These are phyloP conservation scores for Phaeoacremonium minimum DNA, from an alignment of 2,329 filamentous ascomycete species.

Conservation along the genomic window DNA sequence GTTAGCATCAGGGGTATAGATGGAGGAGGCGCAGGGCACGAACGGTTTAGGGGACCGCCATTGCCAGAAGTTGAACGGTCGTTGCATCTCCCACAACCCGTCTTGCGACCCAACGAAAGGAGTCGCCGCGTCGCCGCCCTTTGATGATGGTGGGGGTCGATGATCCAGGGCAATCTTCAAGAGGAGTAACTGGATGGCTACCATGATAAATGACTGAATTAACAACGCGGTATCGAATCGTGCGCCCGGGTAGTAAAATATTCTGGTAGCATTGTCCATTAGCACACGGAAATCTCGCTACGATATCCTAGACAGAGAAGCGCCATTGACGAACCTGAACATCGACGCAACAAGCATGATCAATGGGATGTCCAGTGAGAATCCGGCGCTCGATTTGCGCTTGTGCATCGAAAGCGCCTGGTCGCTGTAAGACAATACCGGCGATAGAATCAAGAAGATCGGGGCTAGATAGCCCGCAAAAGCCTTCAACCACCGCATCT, in stretches of 20 bases:
- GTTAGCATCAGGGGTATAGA: conserved; percentile 16
- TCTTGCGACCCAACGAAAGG: conserved; percentile 58
- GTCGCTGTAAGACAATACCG: conserved; percentile 61
- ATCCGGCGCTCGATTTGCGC: conserved; percentile 60
- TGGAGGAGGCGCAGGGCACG: conserved; percentile 18
- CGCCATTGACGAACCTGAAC: conserved; percentile 43
- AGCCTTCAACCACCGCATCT: conserved; percentile 39
- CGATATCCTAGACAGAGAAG: conserved; percentile 1
- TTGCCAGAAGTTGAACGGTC: conserved; percentile 80
- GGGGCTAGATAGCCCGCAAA: conserved; percentile 56
- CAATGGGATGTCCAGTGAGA: conserved; percentile 67
- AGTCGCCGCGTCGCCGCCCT: conserved; percentile 53
- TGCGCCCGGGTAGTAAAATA: conserved; percentile 67
- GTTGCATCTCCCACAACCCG: conserved; percentile 33
- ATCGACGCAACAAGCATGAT: conserved; percentile 70
- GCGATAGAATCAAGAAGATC: conserved; percentile 59
- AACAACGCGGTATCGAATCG: conserved; percentile 61
- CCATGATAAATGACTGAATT: conserved; percentile 62
- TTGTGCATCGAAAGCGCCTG: conserved; percentile 63
- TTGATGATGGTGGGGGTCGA: conserved; percentile 54
- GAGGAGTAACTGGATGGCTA: conserved; percentile 57
- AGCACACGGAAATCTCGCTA: too few relatives aligned
- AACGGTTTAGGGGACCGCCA: conserved; percentile 69
- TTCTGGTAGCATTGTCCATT: conserved; percentile 38
- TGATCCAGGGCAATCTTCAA: conserved; percentile 67